Evolutionary conservation across 371 early-diverging fungal species (phyloP), one percentile per base, ranked within the genome.

Genomic region (Mortierella sp.): DNA sequence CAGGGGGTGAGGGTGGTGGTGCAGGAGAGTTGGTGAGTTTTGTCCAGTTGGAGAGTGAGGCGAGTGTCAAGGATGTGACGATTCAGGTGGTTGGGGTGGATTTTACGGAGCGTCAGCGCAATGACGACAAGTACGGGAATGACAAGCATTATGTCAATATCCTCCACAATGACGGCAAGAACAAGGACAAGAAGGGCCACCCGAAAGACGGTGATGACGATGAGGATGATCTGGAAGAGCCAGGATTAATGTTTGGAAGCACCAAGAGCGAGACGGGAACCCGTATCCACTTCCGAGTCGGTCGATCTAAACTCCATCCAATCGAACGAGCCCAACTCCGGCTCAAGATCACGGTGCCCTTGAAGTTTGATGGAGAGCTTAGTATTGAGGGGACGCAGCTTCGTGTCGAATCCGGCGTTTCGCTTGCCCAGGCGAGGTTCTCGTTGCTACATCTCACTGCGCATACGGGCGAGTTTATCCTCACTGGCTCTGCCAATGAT

Each of bases 1-100:
- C 18, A 63, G 35, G 35, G 14, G 24, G 24, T 10, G 11, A 10
- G 8, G 11, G 68, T 12, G 21, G 32, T 10, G 38, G 35, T 3
- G 27, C 27, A 29, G 65, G 35, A 21, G 41, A 68, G 21, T 24
- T 68, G 24, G 68, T 68, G 38, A 68, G 68, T 24, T 68, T 68
- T 68, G 68, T 68, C 41, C 41, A 68, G 68, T 38, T 68, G 38
- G 68, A 68, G 68, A 68, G 68, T 68, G 68, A 68, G 24, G 68
- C 68, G 2, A 38, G 38, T 11, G 68, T 68, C 41, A 68, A 68
- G 24, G 68, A 38, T 6, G 68, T 68, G 68, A 68, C 68, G 41
- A 68, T 68, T 11, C 68, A 68, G 3, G 68, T 68, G 38, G 0
- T 68, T 10, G 43, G 35, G 4, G 68, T 68, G 7, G 68, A 68